Evolutionary conservation across 768 basidiomycete genomes (phyloP), one percentile per base, ranked within the genome.

Genomic region (Plicaturopsis crispa): DNA sequence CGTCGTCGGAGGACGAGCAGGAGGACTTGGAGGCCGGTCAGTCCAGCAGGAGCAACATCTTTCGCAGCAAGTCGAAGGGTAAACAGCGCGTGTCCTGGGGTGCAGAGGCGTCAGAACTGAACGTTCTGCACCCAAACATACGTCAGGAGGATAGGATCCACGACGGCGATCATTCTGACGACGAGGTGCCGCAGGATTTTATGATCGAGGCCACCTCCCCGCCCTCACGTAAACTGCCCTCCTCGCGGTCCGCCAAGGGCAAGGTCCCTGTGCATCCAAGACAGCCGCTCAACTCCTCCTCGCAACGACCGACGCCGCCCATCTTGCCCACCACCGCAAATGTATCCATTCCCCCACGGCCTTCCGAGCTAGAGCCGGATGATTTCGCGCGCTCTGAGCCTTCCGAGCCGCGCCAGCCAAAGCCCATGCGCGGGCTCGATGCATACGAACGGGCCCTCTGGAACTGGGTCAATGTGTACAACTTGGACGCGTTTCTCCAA

Each of bases 401-500:
- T 31, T 23, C 50, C 3, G 38, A 47, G 13, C 50, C 49, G 40
- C 51, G 41, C 8, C 50, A 35, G 31, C 50, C 61, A 14, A 76
- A 66, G 43, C 68, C 63, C 31, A 74, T 80, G 71, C 72, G 77
- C 36, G 84, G 87, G 6, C 56, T 91, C 32, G 84, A 91, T 51
- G 78, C 79, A 10, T 81, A 87, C 52, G 92, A 99, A 58, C 81
- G 80, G 42, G 96, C 96, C 1, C 60, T 98, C 34, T 99, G 96
- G 96, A 85, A 87, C 41, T 99, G 96, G 96, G 91, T 97, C 42
- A 99, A 99, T 55, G 91, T 98, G 10, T 90, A 91, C 55, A 97
- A 99, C 55, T 72, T 99, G 26, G 96, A 99, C 52, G 81, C 80
- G 6, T 99, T 93, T 59, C 62, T 99, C 20, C 89, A 94, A 60